Evolutionary conservation across 176 grass and related monocot genomes (phyloP).

Genomic region (Elymus sibiricus): DNA sequence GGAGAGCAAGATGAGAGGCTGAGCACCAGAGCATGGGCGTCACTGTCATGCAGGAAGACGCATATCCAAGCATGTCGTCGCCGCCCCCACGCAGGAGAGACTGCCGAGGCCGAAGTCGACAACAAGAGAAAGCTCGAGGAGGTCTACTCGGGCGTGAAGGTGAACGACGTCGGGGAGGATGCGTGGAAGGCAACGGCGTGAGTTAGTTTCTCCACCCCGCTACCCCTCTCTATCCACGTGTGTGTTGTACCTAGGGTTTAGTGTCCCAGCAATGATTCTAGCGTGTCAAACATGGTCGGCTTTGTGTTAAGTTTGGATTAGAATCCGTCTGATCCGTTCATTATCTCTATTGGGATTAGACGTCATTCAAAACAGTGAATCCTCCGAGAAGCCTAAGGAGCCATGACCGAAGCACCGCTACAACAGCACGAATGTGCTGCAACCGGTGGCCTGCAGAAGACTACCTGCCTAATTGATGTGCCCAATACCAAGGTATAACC

Average conservation of each 20-base stretch:
- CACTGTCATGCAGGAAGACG: background rate
- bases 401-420: slow-evolving; percentile 10
- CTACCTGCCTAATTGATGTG: slow-evolving; percentile 62
- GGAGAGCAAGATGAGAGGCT: too few species aligned
- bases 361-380: background rate
- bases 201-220: slow-evolving; percentile 2
- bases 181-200: slow-evolving; percentile 34
- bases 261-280: background rate
- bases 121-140: slow-evolving; percentile 55
- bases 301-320: background rate
- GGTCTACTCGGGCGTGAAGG: background rate
- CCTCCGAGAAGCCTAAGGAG: slow-evolving; percentile 3
- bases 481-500: slow-evolving; percentile 79
- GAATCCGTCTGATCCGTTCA: background rate
- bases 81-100: background rate
- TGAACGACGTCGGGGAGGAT: slow-evolving; percentile 33
- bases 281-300: background rate
- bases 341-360: background rate
- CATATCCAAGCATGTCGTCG: background rate
- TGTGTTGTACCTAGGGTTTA: background rate
- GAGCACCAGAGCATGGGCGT: too few species aligned
- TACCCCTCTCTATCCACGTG: background rate
- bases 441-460: background rate
- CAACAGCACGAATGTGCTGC: slow-evolving; percentile 10
- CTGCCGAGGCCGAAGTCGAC: slow-evolving; percentile 23